Percentiles rank a stretch among this genome's conserved stretches.
Evolutionary conservation across 179 eudicot genomes (phyloP).

Genomic region (Beta lomatogona): DNA sequence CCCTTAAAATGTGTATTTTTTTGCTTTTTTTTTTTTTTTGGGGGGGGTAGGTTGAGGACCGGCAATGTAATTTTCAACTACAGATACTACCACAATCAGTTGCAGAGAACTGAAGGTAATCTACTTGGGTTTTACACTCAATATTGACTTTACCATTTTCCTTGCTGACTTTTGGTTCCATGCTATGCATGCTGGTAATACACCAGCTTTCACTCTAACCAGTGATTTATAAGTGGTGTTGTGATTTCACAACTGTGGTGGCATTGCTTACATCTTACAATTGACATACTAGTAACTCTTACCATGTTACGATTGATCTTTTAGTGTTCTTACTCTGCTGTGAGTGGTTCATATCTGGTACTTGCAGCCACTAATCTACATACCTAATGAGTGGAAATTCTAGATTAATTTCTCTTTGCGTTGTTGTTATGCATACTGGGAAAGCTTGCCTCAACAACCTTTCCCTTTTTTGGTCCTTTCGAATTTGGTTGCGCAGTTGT

Average conservation of each 20-base stretch:
- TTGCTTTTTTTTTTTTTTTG: slow-evolving; percentile 25
- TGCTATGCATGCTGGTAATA: neutral
- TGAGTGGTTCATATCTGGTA: neutral
- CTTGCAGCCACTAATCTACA: neutral
- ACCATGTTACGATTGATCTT: neutral
- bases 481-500: no score
- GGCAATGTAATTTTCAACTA: slow-evolving; percentile 96
- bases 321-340: neutral
- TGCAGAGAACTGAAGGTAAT: slow-evolving; percentile 59
- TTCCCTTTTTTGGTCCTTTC: no score
- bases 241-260: neutral
- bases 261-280: neutral
- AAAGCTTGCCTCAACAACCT: neutral
- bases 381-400: neutral
- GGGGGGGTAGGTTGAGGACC: slow-evolving; percentile 70
- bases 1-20: neutral
- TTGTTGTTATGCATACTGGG: neutral
- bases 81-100: slow-evolving; percentile 67
- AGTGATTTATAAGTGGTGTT: neutral
- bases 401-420: neutral
- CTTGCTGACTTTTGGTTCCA: neutral
- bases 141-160: neutral
- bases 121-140: neutral
- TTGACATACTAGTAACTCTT: neutral
- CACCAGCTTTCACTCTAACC: neutral